A percentile compares a stretch with the other conserved stretches of the same genome.
These are phyloP conservation scores for Metschnikowia sp. DNA, from an alignment of 805 yeast genomes.

Conservation along the genomic window DNA sequence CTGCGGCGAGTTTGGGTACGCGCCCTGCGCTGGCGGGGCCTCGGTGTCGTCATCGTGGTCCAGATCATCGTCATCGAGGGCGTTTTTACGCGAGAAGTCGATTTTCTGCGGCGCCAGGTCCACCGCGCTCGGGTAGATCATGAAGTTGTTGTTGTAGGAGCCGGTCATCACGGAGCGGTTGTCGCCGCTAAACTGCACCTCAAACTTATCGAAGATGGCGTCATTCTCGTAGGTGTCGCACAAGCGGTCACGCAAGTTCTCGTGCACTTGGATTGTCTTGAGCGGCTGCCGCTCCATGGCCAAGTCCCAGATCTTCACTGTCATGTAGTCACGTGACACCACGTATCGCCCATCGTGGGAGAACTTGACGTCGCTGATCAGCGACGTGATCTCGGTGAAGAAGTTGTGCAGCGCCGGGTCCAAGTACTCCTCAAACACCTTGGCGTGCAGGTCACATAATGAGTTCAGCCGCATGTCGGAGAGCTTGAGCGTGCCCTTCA, in stretches of 20 bases:
- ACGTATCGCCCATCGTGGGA: slow-evolving; percentile 89
- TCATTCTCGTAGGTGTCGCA: slow-evolving; percentile 98
- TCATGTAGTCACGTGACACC: slow-evolving; percentile 95
- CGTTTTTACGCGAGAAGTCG: slow-evolving; percentile 15
- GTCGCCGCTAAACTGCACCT: slow-evolving; percentile 93
- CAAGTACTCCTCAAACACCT: slow-evolving; percentile 85
- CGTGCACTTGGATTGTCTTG: slow-evolving; percentile 93
- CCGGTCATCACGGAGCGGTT: slow-evolving; percentile 93
- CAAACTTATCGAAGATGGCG: slow-evolving; percentile 97
- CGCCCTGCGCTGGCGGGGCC: slow-evolving; percentile 24
- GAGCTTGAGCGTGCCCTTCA: slow-evolving; percentile 92
- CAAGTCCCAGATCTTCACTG: slow-evolving; percentile 97
- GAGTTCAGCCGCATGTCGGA: slow-evolving; percentile 97
- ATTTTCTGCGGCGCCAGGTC: slow-evolving; percentile 6
- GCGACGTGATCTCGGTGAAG: slow-evolving; percentile 94
- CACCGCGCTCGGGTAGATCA: slow-evolving; percentile 88
- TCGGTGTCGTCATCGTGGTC: slow-evolving; percentile 25
- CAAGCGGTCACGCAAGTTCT: slow-evolving; percentile 84
- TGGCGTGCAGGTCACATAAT: slow-evolving; percentile 85
- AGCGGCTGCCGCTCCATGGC: slow-evolving; percentile 95
- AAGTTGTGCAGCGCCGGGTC: slow-evolving; percentile 93
- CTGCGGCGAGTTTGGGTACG: slow-evolving; percentile 34
- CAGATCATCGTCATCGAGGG: slow-evolving; percentile 30
- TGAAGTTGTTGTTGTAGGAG: slow-evolving; percentile 92
- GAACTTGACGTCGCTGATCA: slow-evolving; percentile 91